A percentile compares a stretch with the other conserved stretches of the same genome.
phyloP scores from a whole-genome alignment of 305 asterid species.

The Fraxinus floribunda region DNA sequence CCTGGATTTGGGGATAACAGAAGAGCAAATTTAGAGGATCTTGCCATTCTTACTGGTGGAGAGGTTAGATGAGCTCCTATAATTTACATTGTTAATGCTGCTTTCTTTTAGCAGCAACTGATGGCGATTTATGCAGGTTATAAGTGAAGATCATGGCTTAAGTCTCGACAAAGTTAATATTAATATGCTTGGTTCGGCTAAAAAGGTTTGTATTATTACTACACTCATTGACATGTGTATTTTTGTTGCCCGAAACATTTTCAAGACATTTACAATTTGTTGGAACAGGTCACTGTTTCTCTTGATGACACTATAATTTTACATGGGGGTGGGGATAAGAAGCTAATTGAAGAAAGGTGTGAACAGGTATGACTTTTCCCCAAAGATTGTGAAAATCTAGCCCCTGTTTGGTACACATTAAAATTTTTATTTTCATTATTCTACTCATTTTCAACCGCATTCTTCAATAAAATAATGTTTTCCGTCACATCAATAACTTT shows the following conservation, averaged over 20 bases:
- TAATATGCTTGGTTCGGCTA: slow-evolving; percentile 88
- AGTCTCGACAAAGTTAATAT: slow-evolving; percentile 62
- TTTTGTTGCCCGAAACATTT: slow-evolving; percentile 19
- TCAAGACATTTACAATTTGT: slow-evolving; percentile 20
- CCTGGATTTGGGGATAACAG: slow-evolving; percentile 93
- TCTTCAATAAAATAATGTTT: too few species aligned
- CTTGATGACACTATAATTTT: slow-evolving; percentile 79
- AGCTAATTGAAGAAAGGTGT: slow-evolving; percentile 88
- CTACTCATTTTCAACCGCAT: too few species aligned
- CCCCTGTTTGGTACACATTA: too few species aligned
- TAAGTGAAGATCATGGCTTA: slow-evolving; percentile 65
- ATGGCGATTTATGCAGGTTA: slow-evolving; percentile 52
- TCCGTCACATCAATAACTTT: too few species aligned
- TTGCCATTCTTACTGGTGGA: slow-evolving; percentile 87
- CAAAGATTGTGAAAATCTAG: not conserved
- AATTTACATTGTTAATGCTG: not conserved
- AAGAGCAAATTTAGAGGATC: slow-evolving; percentile 81
- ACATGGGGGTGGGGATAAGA: slow-evolving; percentile 86
- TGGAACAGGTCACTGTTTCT: slow-evolving; percentile 72
- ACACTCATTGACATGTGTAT: slow-evolving; percentile 8
- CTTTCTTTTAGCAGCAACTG: slow-evolving; percentile 22
- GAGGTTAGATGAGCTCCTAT: slow-evolving; percentile 54
- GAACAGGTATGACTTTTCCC: slow-evolving; percentile 59
- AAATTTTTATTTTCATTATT: too few species aligned
- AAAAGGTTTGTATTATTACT: slow-evolving; percentile 52